Evolutionary conservation across 2,329 filamentous ascomycete genomes (phyloP), one percentile per base, ranked within the genome.

Genomic region (Xylaria sp.): DNA sequence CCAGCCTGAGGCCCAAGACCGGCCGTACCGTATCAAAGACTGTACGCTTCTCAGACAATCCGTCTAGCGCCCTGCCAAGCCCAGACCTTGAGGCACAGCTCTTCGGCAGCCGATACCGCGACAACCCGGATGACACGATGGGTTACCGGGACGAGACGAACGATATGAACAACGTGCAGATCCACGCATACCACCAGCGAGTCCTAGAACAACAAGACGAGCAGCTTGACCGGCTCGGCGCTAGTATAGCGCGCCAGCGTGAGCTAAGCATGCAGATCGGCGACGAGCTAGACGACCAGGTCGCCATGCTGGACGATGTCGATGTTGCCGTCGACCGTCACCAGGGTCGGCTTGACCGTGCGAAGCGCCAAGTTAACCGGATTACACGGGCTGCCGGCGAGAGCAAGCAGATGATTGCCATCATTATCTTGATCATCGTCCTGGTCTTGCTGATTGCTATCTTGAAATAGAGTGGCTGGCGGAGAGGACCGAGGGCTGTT

Each of bases 251-350:
- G 3, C 89, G 96, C 47, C 96, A 98, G 83, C 86, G 97, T 58
- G 93, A 98, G 82, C 85, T 99, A 69, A 94, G 92, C 78, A 97
- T 98, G 83, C 93, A 96, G 82, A 98, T 99, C 76, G 95, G 96
- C 34, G 93, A 98, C 79, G 96, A 99, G 84, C 85, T 99, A 42
- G 96, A 98, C 75, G 91, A 90, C 73, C 96, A 99, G 76, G 92
- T 97, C 45, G 86, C 91, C 74, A 85, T 99, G 84, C 85, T 99
- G 34, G 95, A 98, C 78, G 95, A 97, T 75, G 89, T 97, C 53
- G 96, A 98, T 77, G 87, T 87, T 53, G 87, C 91, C 21, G 92
- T 94, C 7, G 94, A 97, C 78, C 84, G 94, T 66, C 94, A 98
- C 81, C 88, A 91, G 78, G 85, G 84, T 30, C 89, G 92, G 58